Evolutionary conservation across 768 basidiomycete species (phyloP), one percentile per base, ranked within the genome.

Genomic region (Pisolithus sp.): DNA sequence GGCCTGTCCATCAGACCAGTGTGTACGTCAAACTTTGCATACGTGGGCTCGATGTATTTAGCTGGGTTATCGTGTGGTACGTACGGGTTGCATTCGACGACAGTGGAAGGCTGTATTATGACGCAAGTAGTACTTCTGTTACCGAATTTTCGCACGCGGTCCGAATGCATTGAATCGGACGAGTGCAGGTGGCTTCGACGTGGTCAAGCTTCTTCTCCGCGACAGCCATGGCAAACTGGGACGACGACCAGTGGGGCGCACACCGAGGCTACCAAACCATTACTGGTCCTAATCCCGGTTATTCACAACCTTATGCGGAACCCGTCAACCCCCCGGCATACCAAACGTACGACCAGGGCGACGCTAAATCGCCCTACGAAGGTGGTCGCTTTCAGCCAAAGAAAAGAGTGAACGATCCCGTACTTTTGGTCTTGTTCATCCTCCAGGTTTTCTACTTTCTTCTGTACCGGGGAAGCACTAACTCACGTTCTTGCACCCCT

Each of bases 391-490:
- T 85, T 71, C 78, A 77, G 59, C 81, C 80, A 15, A 85, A 82
- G 71, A 85, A 79, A 59, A 76, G 71, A 53, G 69, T 89, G 30
- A 87, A 89, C 52, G 89, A 91, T 65, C 80, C 82, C 2, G 70
- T 87, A 47, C 81, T 88, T 63, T 70, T 89, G 13, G 61, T 87
- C 7, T 62, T 90, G 34, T 92, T 88, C 69, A 65, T 91, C n/a
- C 70, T 82, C 1, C 81, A 86, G 69, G 83, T 89, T 50, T 5
- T 34, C 15, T 5, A 34, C 34, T 34, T 15, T 34, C 12, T 34
- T 34, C 34, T 15, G 34, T 34, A 4, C 13, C 15, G 34, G 4
- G 10, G 13, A 34, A 5, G 34, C 34, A 34, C 12, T 10, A 31
- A 31, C 12, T 34, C 12, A 34, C 4, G 12, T 13, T 34, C 34